These are phyloP conservation scores for Tricladium varicosporioides DNA, from an alignment of 2,329 filamentous ascomycete species.

Conservation along the genomic window DNA sequence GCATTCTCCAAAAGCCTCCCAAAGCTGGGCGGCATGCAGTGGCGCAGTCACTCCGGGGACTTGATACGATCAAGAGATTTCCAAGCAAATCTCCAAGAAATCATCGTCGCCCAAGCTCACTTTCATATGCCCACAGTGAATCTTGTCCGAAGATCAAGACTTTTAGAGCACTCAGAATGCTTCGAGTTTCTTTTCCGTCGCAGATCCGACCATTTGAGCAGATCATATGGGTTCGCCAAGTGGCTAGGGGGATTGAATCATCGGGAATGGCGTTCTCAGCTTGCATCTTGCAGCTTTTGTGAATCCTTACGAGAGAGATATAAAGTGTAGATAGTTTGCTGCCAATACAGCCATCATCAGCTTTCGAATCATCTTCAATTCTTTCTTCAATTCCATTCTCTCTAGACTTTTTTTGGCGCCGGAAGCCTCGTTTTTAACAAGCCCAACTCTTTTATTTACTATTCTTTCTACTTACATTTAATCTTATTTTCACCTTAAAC, in stretches of 20 bases:
- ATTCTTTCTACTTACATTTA: neutral
- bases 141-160: neutral
- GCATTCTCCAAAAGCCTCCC: neutral
- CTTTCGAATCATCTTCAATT: neutral
- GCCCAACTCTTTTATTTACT: neutral
- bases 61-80: neutral
- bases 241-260: neutral
- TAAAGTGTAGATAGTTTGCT: neutral
- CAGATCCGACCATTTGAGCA: neutral
- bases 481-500: no score
- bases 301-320: neutral
- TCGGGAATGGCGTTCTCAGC: no score
- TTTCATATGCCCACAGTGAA: neutral
- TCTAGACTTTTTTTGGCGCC: neutral
- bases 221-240: neutral
- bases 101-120: neutral
- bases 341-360: neutral
- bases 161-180: neutral
- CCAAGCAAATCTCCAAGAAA: neutral
- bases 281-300: no score
- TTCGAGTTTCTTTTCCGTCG: neutral
- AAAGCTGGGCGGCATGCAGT: neutral
- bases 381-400: neutral
- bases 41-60: neutral
- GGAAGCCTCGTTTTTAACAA: neutral